These are phyloP conservation scores for Candida sanyaensis DNA, from an alignment of 1,139 yeast genomes.

Conservation along the genomic window DNA sequence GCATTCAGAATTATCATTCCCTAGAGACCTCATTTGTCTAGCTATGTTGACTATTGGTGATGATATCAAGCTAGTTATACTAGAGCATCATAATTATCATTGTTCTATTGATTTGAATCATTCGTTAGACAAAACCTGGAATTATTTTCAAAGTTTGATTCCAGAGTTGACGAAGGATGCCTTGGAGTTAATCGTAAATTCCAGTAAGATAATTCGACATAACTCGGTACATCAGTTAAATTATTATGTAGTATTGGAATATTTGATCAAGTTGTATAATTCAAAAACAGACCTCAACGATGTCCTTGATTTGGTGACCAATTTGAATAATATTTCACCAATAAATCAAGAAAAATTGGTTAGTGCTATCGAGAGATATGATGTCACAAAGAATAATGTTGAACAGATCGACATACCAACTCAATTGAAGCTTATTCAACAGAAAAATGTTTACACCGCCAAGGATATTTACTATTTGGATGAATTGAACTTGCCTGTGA, in stretches of 20 bases:
- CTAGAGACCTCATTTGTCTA: background rate
- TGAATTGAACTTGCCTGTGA: conserved; percentile 10
- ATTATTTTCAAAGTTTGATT: conserved; percentile 9
- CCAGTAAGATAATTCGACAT: conserved; percentile 6
- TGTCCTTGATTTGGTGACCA: conserved; percentile 7
- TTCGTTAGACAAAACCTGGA: conserved; percentile 8
- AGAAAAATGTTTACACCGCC: conserved; percentile 7
- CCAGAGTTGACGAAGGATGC: conserved; percentile 8
- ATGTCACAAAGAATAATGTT: background rate
- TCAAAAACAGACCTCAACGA: conserved; percentile 6
- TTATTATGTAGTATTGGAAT: conserved; percentile 9
- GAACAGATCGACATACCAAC: background rate
- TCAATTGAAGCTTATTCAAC: conserved; percentile 3
- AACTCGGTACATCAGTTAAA: conserved; percentile 1
- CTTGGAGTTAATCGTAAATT: conserved; percentile 5
- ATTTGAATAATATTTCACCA: conserved; percentile 5
- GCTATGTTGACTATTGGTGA: conserved; percentile 10
- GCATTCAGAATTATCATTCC: too few species aligned
- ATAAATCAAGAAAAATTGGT: conserved; percentile 3
- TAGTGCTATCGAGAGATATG: background rate
- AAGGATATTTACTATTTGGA: conserved; percentile 12
- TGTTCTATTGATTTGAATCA: conserved; percentile 10
- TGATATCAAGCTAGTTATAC: conserved; percentile 12
- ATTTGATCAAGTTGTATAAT: conserved; percentile 6
- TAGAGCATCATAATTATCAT: conserved; percentile 14